These are phyloP conservation scores for Trichophaea hybrida DNA, from an alignment of 2,329 filamentous ascomycete genomes.

Conservation along the genomic window DNA sequence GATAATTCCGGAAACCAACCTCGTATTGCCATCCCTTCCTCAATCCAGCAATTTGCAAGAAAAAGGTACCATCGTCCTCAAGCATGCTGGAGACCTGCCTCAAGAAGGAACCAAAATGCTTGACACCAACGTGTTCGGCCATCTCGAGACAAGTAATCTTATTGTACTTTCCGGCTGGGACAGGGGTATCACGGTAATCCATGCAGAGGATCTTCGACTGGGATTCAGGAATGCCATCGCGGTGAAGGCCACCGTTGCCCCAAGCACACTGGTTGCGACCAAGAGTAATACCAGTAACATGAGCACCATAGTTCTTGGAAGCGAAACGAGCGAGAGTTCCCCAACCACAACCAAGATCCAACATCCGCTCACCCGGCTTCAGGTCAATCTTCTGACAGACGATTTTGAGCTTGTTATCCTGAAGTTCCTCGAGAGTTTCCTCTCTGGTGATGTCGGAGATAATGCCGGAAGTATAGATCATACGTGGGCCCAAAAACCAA, in stretches of 20 bases:
- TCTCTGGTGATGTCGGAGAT: constrained; percentile 78
- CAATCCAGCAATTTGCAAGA: constrained; percentile 87
- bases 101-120: constrained; percentile 68
- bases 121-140: constrained; percentile 95
- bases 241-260: constrained; percentile 81
- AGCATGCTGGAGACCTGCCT: constrained; percentile 88
- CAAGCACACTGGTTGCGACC: constrained; percentile 93
- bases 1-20: background rate
- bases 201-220: constrained; percentile 89
- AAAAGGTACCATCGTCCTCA: constrained; percentile 89
- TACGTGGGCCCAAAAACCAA: constrained; percentile 95
- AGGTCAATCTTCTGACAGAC: constrained; percentile 93
- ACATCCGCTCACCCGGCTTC: constrained; percentile 63
- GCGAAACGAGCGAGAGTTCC: constrained; percentile 90
- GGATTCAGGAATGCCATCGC: constrained; percentile 64
- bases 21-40: constrained; percentile 90
- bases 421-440: constrained; percentile 83
- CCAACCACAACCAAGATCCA: constrained; percentile 97
- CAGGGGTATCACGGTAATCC: constrained; percentile 90
- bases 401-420: constrained; percentile 91
- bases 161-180: constrained; percentile 64
- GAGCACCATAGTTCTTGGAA: constrained; percentile 76
- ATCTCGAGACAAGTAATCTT: constrained; percentile 98
- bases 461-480: constrained; percentile 96
- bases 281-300: constrained; percentile 79